These are phyloP conservation scores for Cladobotryum mycophilum DNA, from an alignment of 2,329 filamentous ascomycete species.

Conservation along the genomic window DNA sequence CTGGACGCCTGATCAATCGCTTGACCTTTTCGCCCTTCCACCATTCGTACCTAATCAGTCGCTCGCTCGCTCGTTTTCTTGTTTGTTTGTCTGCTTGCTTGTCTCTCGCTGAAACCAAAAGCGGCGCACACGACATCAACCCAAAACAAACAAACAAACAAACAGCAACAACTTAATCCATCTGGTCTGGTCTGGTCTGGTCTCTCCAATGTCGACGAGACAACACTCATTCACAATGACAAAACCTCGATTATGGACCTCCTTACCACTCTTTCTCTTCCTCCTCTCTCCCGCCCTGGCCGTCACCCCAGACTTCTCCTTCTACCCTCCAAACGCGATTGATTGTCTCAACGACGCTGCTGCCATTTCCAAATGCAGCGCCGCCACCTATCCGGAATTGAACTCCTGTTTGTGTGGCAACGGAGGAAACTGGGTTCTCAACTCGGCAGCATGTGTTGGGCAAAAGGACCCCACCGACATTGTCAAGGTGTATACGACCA, in stretches of 20 bases:
- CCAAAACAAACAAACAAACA: not conserved
- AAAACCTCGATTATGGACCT: slow-evolving; percentile 16
- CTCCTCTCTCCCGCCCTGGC: slow-evolving; percentile 16
- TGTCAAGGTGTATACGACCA: slow-evolving; percentile 35
- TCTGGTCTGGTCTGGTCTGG: too few species aligned
- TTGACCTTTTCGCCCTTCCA: too few species aligned
- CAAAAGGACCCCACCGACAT: slow-evolving; percentile 29
- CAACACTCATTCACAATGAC: slow-evolving; percentile 18
- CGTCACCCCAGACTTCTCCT: slow-evolving; percentile 26
- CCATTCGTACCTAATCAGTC: too few species aligned
- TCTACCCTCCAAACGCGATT: slow-evolving; percentile 28
- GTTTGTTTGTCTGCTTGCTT: too few species aligned
- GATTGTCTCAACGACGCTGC: slow-evolving; percentile 39
- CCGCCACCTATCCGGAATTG: slow-evolving; percentile 31
- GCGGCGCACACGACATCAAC: not conserved
- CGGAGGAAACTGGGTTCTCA: slow-evolving; percentile 41
- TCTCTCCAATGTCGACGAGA: not conserved
- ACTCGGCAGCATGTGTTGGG: slow-evolving; percentile 41
- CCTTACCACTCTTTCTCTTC: slow-evolving; percentile 26
- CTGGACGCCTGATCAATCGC: too few species aligned
- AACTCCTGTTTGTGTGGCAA: slow-evolving; percentile 48
- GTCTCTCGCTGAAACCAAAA: too few species aligned
- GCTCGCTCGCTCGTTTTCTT: too few species aligned
- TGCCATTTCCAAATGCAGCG: slow-evolving; percentile 34
- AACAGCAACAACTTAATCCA: not conserved